Evolutionary conservation across 306 rosid genomes (phyloP), one percentile per base, ranked within the genome.

Genomic region (Senna tora): DNA sequence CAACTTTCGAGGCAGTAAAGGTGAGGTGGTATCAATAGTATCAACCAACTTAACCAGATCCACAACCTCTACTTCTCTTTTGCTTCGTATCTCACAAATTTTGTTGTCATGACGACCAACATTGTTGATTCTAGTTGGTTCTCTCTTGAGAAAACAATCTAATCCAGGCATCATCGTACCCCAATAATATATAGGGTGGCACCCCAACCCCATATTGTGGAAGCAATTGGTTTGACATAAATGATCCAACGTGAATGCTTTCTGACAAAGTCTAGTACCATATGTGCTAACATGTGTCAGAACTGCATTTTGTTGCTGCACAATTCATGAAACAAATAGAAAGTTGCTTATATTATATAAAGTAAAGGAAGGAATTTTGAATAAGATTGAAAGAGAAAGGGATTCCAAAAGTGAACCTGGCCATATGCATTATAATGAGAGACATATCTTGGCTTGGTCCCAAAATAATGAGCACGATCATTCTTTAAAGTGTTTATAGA

Each of bases 401-500:
- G 67, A 57, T 17, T 77, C 8, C 52, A 73, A 72, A 22, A 53
- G 46, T 64, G 79, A 84, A 90, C 90, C 96, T 87, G 91, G 76
- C 38, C 73, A 55, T 72, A 39, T 66, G 69, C 54, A n/a, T n/a
- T n/a, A n/a, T n/a, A n/a, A n/a, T n/a, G n/a, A n/a, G n/a, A n/a
- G n/a, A n/a, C n/a, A n/a, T n/a, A n/a, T n/a, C n/a, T n/a, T n/a
- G n/a, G n/a, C n/a, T n/a, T n/a, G 75, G 62, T 25, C 79, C 74
- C 84, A 2, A 33, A 30, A 54, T 58, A 78, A 43, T 65, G 76
- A 20, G 21, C 73, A 55, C 22, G 61, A 52, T 54, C 68, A 69
- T 70, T 85, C 71, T 75, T 89, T 77, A 84, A 81, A 60, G 66
- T 67, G 66, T 75, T 83, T 58, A 86, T 30, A 0, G 86, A 84